These are phyloP conservation scores for Aspergillus saccharolyticus DNA, from an alignment of 495 filamentous ascomycete species.

Conservation along the genomic window DNA sequence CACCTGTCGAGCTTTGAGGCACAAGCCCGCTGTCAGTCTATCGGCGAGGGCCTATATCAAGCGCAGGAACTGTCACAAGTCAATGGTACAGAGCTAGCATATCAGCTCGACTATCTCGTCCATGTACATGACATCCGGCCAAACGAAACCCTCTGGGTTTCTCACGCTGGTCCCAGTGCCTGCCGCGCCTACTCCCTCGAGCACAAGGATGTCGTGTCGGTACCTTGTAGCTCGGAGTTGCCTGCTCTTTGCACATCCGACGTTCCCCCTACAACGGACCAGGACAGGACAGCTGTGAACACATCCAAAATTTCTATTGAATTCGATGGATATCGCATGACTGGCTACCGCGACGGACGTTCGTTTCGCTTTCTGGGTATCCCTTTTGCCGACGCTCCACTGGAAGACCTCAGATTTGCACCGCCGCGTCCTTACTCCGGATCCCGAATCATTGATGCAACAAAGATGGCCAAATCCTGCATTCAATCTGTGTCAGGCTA, in stretches of 20 bases:
- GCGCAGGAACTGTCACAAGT: constrained; percentile 2
- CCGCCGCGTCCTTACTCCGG: constrained; percentile 41
- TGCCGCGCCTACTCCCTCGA: constrained; percentile 19
- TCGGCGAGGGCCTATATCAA: constrained; percentile 24
- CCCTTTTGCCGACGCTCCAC: constrained; percentile 43
- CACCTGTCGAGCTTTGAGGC: constrained; percentile 13
- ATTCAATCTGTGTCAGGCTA: constrained; percentile 27
- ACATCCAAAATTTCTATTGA: constrained; percentile 33
- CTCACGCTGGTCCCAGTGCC: background rate
- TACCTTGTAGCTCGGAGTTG: constrained; percentile 14
- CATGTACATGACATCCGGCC: constrained; percentile 14
- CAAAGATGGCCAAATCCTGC: constrained; percentile 37
- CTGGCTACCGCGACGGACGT: constrained; percentile 47
- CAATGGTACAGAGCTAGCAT: constrained; percentile 20
- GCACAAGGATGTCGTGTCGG: constrained; percentile 6
- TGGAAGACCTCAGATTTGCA: constrained; percentile 33
- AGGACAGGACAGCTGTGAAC: constrained; percentile 13
- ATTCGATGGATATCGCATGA: constrained; percentile 19
- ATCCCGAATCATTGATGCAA: constrained; percentile 37
- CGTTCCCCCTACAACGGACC: constrained; percentile 24
- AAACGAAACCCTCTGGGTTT: constrained; percentile 19
- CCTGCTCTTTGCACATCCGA: constrained; percentile 25
- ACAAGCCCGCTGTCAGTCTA: constrained; percentile 15
- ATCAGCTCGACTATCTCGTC: constrained; percentile 27
- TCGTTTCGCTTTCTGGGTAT: constrained; percentile 51